Evolutionary conservation across 139 green algal genomes (phyloP), one percentile per base, ranked within the genome.

Genomic region (Desmodesmus armatus): DNA sequence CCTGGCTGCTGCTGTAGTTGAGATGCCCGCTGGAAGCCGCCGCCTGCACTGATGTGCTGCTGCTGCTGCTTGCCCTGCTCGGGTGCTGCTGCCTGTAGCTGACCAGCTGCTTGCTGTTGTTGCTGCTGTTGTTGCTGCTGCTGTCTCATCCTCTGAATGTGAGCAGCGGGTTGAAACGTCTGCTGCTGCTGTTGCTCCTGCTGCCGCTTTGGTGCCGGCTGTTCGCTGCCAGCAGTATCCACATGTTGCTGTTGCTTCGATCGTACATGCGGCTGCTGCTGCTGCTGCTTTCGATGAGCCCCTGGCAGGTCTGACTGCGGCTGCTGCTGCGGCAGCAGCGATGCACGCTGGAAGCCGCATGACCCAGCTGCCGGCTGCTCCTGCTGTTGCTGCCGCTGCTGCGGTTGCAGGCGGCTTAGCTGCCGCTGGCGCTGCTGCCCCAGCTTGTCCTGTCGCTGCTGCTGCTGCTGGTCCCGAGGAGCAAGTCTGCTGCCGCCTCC

Each of bases 361-460:
- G 27, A 40, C 7, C 47, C 13, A 15, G 15, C 62, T 72, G 11
- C 11, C 62, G 11, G 62, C 62, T 78, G 9, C 71, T 63, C n/a
- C 43, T 79, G 71, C 11, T 65, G 40, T 23, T 78, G 41, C 40
- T 60, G 40, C 70, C 27, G 23, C 40, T 62, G 41, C 49, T 70
- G 53, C 75, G 69, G 75, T 51, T 70, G 49, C 75, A 58, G n/a
- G n/a, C n/a, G n/a, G n/a, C n/a, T n/a, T n/a, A n/a, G 71, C 35
- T 60, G 35, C 19, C 27, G 35, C 39, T 58, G 53, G 33, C 49
- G 49, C 33, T 53, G 51, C 53, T 66, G 76, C 53, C 21, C 21
- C 74, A 51, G 41, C 76, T 83, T 51, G 33, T 44, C n/a, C 72
- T 72, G 76, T 53, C 53, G 53, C 53, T 58, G 37, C 55, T 72